Evolutionary conservation across 2,329 filamentous ascomycete genomes (phyloP).

Genomic region (Penicillium fuscoglaucum): DNA sequence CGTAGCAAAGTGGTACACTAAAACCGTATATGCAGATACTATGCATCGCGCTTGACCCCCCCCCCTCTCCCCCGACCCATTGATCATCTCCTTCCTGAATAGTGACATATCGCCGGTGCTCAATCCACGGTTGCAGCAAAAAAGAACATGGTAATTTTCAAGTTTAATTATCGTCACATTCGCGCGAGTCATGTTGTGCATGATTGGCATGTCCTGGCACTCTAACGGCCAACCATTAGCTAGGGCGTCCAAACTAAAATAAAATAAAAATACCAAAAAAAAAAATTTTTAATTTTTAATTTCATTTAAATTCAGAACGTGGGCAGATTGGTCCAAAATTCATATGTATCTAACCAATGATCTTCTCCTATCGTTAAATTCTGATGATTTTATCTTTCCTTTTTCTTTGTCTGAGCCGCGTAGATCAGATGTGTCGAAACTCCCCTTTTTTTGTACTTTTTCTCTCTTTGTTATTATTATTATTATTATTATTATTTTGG

Average conservation of each 20-base stretch:
- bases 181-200: conserved; percentile 12
- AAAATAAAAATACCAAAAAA: too few species aligned
- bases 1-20: background rate
- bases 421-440: conserved; percentile 12
- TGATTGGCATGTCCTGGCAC: background rate
- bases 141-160: background rate
- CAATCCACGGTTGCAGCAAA: background rate
- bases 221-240: conserved; percentile 1
- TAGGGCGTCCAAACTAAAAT: background rate
- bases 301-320: conserved; percentile 2
- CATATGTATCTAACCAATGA: background rate
- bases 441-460: background rate
- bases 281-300: background rate
- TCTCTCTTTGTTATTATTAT: background rate
- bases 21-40: background rate
- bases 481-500: background rate
- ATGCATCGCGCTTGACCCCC: background rate
- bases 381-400: conserved; percentile 2
- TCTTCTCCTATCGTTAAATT: background rate
- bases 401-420: conserved; percentile 12
- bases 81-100: background rate
- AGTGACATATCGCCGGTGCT: background rate
- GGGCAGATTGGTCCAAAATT: conserved; percentile 14
- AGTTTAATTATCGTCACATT: conserved; percentile 4
- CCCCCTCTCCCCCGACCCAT: background rate